Conservation (phyloP, 2,329 filamentous ascomycete genomes). For the Diplodia sapinea region DNA sequence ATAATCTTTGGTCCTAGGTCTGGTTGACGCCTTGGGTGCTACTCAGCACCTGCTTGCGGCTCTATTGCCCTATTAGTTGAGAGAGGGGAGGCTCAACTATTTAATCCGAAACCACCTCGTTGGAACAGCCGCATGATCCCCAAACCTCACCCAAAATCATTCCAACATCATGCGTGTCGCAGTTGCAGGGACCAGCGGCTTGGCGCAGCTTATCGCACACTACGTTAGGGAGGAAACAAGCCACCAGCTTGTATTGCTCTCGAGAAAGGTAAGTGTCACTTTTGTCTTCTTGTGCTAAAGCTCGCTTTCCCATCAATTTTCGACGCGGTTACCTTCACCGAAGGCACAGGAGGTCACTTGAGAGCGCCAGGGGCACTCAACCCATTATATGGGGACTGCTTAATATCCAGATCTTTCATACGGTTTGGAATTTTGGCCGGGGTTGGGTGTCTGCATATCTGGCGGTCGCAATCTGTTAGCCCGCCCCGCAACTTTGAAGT, state of each 20-base stretch:
- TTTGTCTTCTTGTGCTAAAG: background rate
- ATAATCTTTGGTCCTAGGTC: background rate
- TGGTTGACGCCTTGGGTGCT: background rate
- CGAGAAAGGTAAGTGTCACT: slow-evolving; percentile 61
- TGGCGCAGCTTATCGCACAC: slow-evolving; percentile 64
- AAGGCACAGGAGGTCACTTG: background rate
- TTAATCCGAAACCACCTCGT: slow-evolving; percentile 16
- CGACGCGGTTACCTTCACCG: background rate
- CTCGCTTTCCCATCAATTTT: background rate
- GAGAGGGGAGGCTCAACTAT: slow-evolving; percentile 10
- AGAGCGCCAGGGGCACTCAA: background rate
- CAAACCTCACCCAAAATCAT: slow-evolving; percentile 23
- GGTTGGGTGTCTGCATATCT: background rate
- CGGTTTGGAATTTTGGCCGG: background rate
- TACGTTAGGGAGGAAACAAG: slow-evolving; percentile 66
- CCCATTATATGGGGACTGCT: background rate
- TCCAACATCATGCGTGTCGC: slow-evolving; percentile 63
- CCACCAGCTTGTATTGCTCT: slow-evolving; percentile 73
- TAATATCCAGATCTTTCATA: background rate
- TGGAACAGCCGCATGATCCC: background rate
- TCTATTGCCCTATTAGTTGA: background rate
- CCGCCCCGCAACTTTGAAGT: background rate
- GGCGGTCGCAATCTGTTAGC: background rate
- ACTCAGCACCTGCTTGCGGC: background rate
- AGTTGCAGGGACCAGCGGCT: slow-evolving; percentile 65